Evolutionary conservation across 176 grass and related monocot genomes (phyloP).

Genomic region (Carex parvula): DNA sequence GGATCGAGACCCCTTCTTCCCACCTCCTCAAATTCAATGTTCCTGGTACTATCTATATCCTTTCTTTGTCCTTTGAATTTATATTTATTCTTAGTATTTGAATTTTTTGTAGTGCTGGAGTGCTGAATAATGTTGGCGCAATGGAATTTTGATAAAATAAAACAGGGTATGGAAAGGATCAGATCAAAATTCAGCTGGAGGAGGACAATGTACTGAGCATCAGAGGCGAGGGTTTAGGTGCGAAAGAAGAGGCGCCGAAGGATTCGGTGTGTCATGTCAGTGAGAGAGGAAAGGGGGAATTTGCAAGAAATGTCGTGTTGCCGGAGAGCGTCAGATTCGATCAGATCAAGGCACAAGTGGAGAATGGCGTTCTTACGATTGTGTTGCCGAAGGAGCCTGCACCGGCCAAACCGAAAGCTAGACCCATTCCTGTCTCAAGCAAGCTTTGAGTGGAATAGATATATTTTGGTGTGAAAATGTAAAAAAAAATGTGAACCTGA

Average conservation of each 20-base stretch:
- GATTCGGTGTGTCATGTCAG: conserved; percentile 61
- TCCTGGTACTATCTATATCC: conserved; percentile 32
- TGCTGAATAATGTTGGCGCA: background rate
- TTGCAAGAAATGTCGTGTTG: conserved; percentile 55
- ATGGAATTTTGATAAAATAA: background rate
- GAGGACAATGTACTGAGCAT: conserved; percentile 74
- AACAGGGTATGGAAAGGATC: conserved; percentile 58
- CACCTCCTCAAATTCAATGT: conserved; percentile 67
- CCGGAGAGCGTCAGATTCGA: conserved; percentile 53
- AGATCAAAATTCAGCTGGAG: conserved; percentile 73
- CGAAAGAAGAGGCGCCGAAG: conserved; percentile 20
- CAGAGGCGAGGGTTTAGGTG: conserved; percentile 1
- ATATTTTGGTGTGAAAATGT: background rate
- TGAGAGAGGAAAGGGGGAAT: conserved; percentile 61
- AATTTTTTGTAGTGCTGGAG: background rate
- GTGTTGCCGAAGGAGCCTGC: conserved; percentile 64
- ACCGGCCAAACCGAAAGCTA: conserved; percentile 41
- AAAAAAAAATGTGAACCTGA: background rate
- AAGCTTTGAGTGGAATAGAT: conserved; percentile 47
- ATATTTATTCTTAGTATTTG: background rate
- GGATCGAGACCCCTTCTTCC: conserved; percentile 71
- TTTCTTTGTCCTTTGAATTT: background rate
- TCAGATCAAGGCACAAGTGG: conserved; percentile 58
- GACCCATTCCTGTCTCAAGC: conserved; percentile 65
- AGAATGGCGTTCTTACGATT: conserved; percentile 74